Evolutionary conservation across 441 rosid species (phyloP).

Genomic region (Isatis lusitanica): DNA sequence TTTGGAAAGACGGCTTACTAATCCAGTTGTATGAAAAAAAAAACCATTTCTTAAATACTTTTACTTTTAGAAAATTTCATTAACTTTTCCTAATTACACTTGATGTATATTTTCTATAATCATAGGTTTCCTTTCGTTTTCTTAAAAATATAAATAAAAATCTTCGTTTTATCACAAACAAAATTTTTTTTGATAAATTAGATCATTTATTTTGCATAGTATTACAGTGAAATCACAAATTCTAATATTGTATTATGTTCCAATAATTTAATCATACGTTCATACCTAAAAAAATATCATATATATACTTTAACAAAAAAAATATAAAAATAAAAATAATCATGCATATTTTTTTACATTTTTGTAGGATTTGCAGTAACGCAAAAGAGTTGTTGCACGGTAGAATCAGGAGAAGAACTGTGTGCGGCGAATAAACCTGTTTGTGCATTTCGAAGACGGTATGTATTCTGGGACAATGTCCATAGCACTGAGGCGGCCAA

Average conservation of each 20-base stretch:
- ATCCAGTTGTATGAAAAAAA: not conserved
- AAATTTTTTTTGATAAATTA: not conserved
- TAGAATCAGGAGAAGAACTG: slow-evolving; percentile 30
- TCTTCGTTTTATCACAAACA: not conserved
- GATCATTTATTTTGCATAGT: not conserved
- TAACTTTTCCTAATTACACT: too few relatives aligned
- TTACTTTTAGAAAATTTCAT: too few relatives aligned
- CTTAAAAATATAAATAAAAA: not conserved
- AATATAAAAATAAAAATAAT: not conserved
- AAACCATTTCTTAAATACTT: too few relatives aligned
- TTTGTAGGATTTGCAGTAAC: slow-evolving; percentile 45
- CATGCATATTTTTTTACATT: not conserved
- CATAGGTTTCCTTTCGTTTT: not conserved
- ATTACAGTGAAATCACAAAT: not conserved
- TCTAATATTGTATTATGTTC: not conserved
- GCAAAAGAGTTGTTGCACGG: slow-evolving; percentile 45
- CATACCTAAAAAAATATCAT: not conserved
- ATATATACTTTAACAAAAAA: not conserved
- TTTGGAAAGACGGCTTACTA: not conserved
- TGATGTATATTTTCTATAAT: not conserved
- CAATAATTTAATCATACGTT: not conserved
- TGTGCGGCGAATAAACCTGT: slow-evolving; percentile 37
- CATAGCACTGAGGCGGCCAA: slow-evolving; percentile 57
- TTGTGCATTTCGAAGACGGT: slow-evolving; percentile 37
- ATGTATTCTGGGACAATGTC: slow-evolving; percentile 54